Base-by-base conservation (phyloP, 305 asterid species). In the Fraxinus greggii region DNA sequence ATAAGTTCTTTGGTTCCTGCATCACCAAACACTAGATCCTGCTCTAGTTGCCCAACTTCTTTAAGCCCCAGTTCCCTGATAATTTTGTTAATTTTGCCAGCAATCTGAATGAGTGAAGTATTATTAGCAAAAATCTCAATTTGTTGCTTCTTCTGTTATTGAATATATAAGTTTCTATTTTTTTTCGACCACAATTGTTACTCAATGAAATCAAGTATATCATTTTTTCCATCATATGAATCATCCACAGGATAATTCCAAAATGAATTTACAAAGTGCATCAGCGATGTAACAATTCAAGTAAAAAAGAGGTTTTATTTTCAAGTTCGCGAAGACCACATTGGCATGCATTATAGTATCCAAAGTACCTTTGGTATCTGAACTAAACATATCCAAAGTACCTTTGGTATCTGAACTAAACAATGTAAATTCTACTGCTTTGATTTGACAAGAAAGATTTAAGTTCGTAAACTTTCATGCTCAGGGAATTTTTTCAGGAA, bases 1-100 rank as follows among this genome's bases (percentile, higher is more conserved):
- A 95, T 95, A 72, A 97, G 84, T 1, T 95, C 98, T 87, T 95
- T 94, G 54, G 97, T 95, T 87, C 97, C 97, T 78, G 97, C 98
- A 89, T 95, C 99, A 87, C 98, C 99, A 80, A 97, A 97, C 79
- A 95, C 99, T 88, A 97, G 95, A 86, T 93, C 97, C 86, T 97
- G 99, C 91, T 97, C 98, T 81, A 97, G 88, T 82, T 97, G 91
- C 76, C 99, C 98, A 87, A 97, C 90, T 83, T 95, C 99, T 90
- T 90, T 95, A 76, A 97, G 94, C 80, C 93, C 94, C 78, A 86
- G 86, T 80, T 97, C 99, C 89, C 90, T 86, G 76, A 97, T 97
- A 82, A 89, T 91, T 88, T 80, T 92, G 90, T 93, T 93, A 76
- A 97, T 88, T 87, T 92, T 95, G 77, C 95, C 97, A 8, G 99